Base-by-base conservation (phyloP, 73 alveolate species). In the Blepharisma stoltei region DNA sequence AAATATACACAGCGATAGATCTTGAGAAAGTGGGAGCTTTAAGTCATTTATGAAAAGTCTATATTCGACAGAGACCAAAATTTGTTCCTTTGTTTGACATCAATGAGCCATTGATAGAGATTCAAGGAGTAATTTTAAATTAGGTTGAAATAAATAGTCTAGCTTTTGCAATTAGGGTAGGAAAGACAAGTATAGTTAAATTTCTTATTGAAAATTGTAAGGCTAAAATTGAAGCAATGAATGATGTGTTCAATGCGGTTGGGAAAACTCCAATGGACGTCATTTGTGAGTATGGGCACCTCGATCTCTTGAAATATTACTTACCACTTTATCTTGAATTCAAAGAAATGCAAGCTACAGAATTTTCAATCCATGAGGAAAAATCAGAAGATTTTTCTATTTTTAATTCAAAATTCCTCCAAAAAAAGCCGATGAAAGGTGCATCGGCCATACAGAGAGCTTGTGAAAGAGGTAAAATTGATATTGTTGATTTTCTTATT, bases 231-330 rank as follows among this genome's bases (percentile, higher is more conserved):
- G 18, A 52, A 20, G 23, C 18, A 2, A 52, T 52, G 67, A 20
- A 52, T n/a, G 23, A 52, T 2, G 23, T 14, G 3, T 52, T 52
- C 67, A 52, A 20, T 20, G 18, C 18, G 18, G 18, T 20, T 52
- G 23, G 23, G 18, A 52, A 20, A 52, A 52, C 67, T 52, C 32
- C 32, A 14, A 38, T 69, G n/a, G 32, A 69, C 27, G 27, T 69
- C 11, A 23, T 69, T 38, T 69, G 79, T 80, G 71, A 18, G 43
- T 14, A 69, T 9, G 79, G 79, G 11, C 65, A 44, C 27, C 60
- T 69, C 2, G 79, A 69, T 38, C 69, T 69, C 21, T 46, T 69
- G 67, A 38, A 43, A 69, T 69, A 37, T 69, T 69, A 44, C 60
- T 43, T 69, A 2, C 79, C 79, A 1, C 55, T 38, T 46, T 69